Conservation (phyloP, 306 rosid genomes). For the Prunus mira region DNA sequence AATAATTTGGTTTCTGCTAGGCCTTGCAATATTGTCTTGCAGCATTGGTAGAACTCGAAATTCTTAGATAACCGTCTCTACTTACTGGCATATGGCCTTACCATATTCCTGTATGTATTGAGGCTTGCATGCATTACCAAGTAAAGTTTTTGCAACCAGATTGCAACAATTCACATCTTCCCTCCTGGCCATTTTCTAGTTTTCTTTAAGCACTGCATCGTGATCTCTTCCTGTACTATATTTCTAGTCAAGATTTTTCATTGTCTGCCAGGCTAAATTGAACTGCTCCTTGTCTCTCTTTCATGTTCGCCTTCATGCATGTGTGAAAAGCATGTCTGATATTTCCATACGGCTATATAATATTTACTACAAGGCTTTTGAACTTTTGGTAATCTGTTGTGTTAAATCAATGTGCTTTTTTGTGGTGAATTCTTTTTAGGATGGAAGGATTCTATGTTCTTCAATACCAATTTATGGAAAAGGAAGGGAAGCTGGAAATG, state of each 20-base stretch:
- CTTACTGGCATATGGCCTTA: background rate
- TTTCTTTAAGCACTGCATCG: background rate
- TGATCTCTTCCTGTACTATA: background rate
- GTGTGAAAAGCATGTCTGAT: background rate
- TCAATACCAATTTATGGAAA: constrained; percentile 68
- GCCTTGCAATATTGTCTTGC: background rate
- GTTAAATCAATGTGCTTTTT: background rate
- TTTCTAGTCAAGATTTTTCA: background rate
- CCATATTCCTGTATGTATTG: background rate
- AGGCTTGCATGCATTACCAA: background rate
- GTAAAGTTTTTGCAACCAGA: background rate
- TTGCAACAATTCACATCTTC: background rate
- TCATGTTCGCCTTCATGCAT: background rate
- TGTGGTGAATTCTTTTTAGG: constrained; percentile 32
- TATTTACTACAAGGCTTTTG: background rate
- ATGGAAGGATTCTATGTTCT: constrained; percentile 65
- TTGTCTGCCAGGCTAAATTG: background rate
- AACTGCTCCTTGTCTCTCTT: background rate
- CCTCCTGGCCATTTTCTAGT: background rate
- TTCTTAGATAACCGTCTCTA: background rate
- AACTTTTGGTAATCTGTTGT: background rate
- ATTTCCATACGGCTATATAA: background rate
- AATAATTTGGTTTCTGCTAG: background rate
- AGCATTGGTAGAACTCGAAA: background rate
- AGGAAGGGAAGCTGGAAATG: constrained; percentile 70